Conservation (phyloP, 2,329 filamentous ascomycete species). For the Xylaria polymorpha region DNA sequence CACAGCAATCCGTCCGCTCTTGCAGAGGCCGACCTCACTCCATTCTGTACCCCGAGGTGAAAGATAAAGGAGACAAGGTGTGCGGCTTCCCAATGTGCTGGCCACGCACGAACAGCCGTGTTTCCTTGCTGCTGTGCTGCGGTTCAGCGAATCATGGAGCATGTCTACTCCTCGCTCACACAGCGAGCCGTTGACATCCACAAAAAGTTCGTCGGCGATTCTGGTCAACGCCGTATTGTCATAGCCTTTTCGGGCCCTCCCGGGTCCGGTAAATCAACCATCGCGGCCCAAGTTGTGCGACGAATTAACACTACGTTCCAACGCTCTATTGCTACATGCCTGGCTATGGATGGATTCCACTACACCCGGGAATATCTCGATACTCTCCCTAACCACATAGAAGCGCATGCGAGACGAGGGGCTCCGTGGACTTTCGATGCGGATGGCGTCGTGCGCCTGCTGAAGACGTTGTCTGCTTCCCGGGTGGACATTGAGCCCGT, state of each 20-base stretch:
- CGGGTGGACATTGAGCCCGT: slow-evolving; percentile 5
- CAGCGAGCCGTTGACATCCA: slow-evolving; percentile 14
- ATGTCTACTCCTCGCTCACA: slow-evolving; percentile 18
- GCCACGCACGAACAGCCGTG: background rate
- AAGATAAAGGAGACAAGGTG: slow-evolving; percentile 4
- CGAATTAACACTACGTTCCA: slow-evolving; percentile 23
- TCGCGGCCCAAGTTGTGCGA: slow-evolving; percentile 36
- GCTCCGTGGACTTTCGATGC: slow-evolving; percentile 52
- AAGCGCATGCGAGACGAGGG: slow-evolving; percentile 50
- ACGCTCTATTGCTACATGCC: slow-evolving; percentile 36
- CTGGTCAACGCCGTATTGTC: slow-evolving; percentile 32
- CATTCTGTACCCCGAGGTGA: background rate
- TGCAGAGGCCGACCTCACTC: background rate
- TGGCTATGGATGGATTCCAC: slow-evolving; percentile 50
- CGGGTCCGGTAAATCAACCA: slow-evolving; percentile 45
- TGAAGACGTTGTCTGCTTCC: slow-evolving; percentile 36
- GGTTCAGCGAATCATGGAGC: slow-evolving; percentile 10
- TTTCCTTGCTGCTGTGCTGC: background rate
- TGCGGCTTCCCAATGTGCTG: background rate
- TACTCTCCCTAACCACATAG: slow-evolving; percentile 48
- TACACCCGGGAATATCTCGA: slow-evolving; percentile 44
- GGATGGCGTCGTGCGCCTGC: slow-evolving; percentile 40
- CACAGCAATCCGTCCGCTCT: slow-evolving; percentile 18
- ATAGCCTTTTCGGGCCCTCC: slow-evolving; percentile 43
- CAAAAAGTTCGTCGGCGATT: background rate